These are phyloP conservation scores for Physaria fendleri DNA, from an alignment of 345 rosid genomes.

Conservation along the genomic window DNA sequence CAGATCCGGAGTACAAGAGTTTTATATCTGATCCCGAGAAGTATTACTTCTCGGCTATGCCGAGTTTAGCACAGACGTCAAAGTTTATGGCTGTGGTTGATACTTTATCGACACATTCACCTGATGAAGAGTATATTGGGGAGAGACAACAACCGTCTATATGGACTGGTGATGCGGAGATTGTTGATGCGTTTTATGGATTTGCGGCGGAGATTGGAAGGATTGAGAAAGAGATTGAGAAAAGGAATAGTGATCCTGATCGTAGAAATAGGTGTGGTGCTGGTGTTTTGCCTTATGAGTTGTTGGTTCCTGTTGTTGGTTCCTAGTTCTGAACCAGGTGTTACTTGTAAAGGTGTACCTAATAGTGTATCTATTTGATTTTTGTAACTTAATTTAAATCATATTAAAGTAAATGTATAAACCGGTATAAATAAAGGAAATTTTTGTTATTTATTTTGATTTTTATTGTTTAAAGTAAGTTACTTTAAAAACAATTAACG, in stretches of 20 bases:
- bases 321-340: slow-evolving; percentile 91
- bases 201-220: slow-evolving; percentile 67
- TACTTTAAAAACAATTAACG: no score
- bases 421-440: neutral
- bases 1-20: slow-evolving; percentile 53
- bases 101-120: slow-evolving; percentile 86
- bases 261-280: slow-evolving; percentile 86
- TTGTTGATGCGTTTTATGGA: slow-evolving; percentile 63
- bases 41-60: slow-evolving; percentile 65
- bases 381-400: no score
- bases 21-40: slow-evolving; percentile 68
- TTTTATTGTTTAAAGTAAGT: no score
- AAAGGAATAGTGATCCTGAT: slow-evolving; percentile 53
- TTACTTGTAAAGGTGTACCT: slow-evolving; percentile 94
- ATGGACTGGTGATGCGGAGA: slow-evolving; percentile 73
- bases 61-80: slow-evolving; percentile 78
- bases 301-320: no score
- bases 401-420: neutral
- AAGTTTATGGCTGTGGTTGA: slow-evolving; percentile 97
- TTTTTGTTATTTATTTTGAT: no score
- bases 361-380: slow-evolving; percentile 82
- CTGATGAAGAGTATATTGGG: slow-evolving; percentile 93
- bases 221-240: slow-evolving; percentile 82
- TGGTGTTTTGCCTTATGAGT: slow-evolving; percentile 89
- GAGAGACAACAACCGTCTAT: slow-evolving; percentile 78